Evolutionary conservation across 495 filamentous ascomycete species (phyloP).

Genomic region (Neurospora sp.): DNA sequence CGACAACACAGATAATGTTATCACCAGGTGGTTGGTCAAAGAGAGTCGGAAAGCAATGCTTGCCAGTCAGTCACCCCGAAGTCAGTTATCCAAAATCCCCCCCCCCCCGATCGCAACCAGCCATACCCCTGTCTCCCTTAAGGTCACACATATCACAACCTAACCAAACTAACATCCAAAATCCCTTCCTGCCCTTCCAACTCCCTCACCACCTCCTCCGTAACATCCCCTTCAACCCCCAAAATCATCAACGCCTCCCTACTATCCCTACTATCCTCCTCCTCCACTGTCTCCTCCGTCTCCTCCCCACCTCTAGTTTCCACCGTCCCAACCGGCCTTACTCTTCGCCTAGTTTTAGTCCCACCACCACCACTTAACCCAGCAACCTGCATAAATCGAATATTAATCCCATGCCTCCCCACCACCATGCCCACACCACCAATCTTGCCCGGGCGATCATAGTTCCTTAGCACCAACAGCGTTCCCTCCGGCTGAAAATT

Average conservation of each 20-base stretch:
- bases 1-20: too few species aligned
- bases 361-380: constrained; percentile 21
- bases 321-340: background rate
- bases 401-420: constrained; percentile 55
- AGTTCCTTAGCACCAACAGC: constrained; percentile 58
- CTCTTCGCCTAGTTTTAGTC: background rate
- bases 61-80: too few species aligned
- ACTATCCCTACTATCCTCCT: background rate
- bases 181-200: constrained; percentile 49
- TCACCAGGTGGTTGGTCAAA: too few species aligned
- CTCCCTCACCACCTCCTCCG: constrained; percentile 41
- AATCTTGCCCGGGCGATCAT: constrained; percentile 64
- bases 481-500: constrained; percentile 55
- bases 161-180: constrained; percentile 51
- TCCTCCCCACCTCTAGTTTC: constrained; percentile 9
- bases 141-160: constrained; percentile 21
- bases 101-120: background rate
- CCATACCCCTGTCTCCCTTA: background rate
- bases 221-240: constrained; percentile 49
- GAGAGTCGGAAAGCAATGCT: too few species aligned
- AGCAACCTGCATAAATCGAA: constrained; percentile 62
- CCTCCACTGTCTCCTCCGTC: constrained; percentile 11
- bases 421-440: constrained; percentile 55
- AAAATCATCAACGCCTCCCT: constrained; percentile 68
- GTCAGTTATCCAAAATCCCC: too few species aligned